These are phyloP conservation scores for Tetrastigma voinierianum DNA, from an alignment of 164 flowering plant genomes.

Conservation along the genomic window DNA sequence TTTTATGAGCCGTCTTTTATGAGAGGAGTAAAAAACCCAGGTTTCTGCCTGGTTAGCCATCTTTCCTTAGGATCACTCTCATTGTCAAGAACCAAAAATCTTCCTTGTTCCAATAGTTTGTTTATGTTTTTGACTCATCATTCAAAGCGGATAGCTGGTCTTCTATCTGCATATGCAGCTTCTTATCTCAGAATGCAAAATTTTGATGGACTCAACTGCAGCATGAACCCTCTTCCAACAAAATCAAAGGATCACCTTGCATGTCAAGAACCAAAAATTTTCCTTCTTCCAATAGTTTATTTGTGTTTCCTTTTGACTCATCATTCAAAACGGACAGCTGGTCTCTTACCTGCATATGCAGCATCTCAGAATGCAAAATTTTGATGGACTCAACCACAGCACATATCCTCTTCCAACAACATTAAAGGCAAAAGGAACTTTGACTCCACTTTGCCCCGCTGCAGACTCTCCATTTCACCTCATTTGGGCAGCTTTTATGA, in stretches of 20 bases:
- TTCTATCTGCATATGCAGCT: too few species aligned
- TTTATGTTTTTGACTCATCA: too few species aligned
- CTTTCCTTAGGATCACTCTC: constrained; percentile 10
- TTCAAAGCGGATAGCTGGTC: too few species aligned
- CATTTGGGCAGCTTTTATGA: constrained; percentile 30
- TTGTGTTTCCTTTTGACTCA: constrained; percentile 15
- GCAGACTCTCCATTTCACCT: constrained; percentile 29
- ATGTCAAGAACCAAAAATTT: constrained; percentile 8
- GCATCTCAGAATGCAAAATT: too few species aligned
- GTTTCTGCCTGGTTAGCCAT: constrained; percentile 32
- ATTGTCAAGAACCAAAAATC: too few species aligned
- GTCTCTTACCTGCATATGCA: constrained; percentile 38
- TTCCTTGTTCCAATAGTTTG: too few species aligned
- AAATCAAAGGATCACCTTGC: constrained; percentile 14
- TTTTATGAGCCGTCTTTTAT: constrained; percentile 28
- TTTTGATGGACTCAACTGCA: too few species aligned
- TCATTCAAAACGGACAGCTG: constrained; percentile 33
- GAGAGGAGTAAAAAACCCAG: too few species aligned
- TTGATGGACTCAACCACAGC: constrained; percentile 47
- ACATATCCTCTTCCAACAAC: constrained; percentile 23
- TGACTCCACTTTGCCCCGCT: constrained; percentile 34
- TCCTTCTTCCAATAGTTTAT: constrained; percentile 19
- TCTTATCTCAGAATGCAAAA: too few species aligned
- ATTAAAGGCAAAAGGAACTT: constrained; percentile 19
- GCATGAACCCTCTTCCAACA: too few species aligned